phyloP scores from a whole-genome alignment of 108 stramenopile genomes.

The Skeletonema menzelii region DNA sequence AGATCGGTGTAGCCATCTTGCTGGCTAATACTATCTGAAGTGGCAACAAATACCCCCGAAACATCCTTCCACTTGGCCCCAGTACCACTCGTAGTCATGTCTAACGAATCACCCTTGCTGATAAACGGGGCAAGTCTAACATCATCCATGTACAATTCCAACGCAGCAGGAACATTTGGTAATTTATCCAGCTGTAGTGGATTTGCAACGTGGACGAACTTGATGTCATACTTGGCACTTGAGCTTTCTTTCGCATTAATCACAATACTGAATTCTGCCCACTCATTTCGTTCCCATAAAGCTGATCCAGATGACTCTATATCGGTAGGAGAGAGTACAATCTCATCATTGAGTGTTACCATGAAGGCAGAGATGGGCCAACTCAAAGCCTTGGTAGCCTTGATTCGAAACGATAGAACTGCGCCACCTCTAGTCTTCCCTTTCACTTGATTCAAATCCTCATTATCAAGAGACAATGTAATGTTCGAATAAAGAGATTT shows the following conservation, averaged over 20 bases:
- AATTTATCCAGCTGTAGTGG: constrained; percentile 26
- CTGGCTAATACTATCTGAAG: constrained; percentile 2
- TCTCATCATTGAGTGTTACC: constrained; percentile 25
- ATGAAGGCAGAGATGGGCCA: constrained; percentile 35
- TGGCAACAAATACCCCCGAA: constrained; percentile 17
- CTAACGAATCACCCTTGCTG: not conserved
- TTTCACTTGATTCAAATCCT: not conserved
- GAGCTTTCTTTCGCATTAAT: not conserved
- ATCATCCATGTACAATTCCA: constrained; percentile 33
- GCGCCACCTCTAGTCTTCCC: not conserved
- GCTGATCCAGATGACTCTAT: not conserved
- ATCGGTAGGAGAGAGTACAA: constrained; percentile 2
- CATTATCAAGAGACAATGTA: constrained; percentile 13
- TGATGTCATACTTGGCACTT: constrained; percentile 17
- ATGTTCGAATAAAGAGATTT: constrained; percentile 23
- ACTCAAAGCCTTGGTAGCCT: constrained; percentile 9
- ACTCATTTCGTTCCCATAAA: not conserved
- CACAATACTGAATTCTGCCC: constrained; percentile 31
- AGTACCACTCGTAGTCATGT: constrained; percentile 7
- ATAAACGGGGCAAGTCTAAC: constrained; percentile 27
- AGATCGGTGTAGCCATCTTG: constrained; percentile 18
- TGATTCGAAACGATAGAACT: constrained; percentile 26
- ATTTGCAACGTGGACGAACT: constrained; percentile 32
- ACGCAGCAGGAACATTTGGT: constrained; percentile 1
- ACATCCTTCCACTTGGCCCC: constrained; percentile 10